Evolutionary conservation across 2,329 filamentous ascomycete species (phyloP).

Genomic region (Hypomyces rosellus): DNA sequence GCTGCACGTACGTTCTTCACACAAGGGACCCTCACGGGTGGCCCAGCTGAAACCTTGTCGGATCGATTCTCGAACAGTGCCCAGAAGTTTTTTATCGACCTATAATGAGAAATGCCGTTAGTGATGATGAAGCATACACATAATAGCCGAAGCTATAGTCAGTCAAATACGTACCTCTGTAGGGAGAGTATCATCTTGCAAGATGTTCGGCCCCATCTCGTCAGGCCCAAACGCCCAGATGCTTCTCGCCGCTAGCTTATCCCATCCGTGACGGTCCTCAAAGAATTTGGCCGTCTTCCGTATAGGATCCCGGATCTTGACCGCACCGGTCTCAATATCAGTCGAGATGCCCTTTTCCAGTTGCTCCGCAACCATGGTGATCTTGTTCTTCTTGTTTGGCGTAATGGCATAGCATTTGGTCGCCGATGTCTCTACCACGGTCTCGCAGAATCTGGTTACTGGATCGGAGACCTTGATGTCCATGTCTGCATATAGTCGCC

Average conservation of each 20-base stretch:
- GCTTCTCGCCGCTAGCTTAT: conserved; percentile 85
- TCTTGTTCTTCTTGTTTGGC: conserved; percentile 98
- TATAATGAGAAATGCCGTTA: conserved; percentile 22
- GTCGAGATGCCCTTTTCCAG: conserved; percentile 90
- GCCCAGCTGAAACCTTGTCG: conserved; percentile 97
- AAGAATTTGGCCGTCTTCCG: conserved; percentile 95
- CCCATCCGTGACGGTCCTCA: conserved; percentile 95
- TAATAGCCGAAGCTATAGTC: no score
- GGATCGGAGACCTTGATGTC: conserved; percentile 98
- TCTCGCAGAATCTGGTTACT: conserved; percentile 95
- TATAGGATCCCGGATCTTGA: conserved; percentile 88
- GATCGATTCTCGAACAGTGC: conserved; percentile 83
- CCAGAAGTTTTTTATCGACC: conserved; percentile 88
- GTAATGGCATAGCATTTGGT: conserved; percentile 98
- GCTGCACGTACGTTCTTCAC: conserved; percentile 79
- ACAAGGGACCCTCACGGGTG: conserved; percentile 87
- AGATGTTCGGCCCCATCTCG: conserved; percentile 87
- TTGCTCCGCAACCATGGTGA: conserved; percentile 97
- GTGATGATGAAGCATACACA: background rate
- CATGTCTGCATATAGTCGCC: conserved; percentile 95
- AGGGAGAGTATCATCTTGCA: conserved; percentile 93
- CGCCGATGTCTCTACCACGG: conserved; percentile 91
- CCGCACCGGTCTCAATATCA: conserved; percentile 85
- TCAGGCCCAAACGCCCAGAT: conserved; percentile 99
- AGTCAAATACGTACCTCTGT: conserved; percentile 57